Percentiles rank a stretch among this genome's conserved stretches.
These are phyloP conservation scores for Tieghemostelium lacteum DNA, from an alignment of 78 protist species.

Conservation along the genomic window DNA sequence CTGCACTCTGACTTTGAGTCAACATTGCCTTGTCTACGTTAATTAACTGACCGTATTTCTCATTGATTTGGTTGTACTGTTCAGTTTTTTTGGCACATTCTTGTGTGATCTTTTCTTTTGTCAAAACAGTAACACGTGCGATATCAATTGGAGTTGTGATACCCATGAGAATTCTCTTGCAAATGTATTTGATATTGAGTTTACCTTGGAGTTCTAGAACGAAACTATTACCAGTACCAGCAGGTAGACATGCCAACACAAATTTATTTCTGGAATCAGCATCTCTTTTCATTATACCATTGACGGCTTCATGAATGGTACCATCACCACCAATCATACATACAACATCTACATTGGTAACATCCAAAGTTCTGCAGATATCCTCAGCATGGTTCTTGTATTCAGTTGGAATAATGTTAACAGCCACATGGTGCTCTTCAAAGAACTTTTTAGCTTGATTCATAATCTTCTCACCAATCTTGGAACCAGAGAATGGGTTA, in stretches of 20 bases:
- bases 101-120: conserved; percentile 26
- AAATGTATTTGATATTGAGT: conserved; percentile 35
- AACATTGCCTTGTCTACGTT: conserved; percentile 17
- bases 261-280: conserved; percentile 30
- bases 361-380: conserved; percentile 29
- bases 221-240: conserved; percentile 65
- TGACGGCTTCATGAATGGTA: conserved; percentile 59
- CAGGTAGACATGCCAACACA: conserved; percentile 54
- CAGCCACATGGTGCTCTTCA: conserved; percentile 18
- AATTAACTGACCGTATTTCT: not conserved
- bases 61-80: conserved; percentile 3
- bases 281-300: conserved; percentile 71
- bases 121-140: conserved; percentile 33
- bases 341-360: conserved; percentile 27
- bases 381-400: conserved; percentile 66
- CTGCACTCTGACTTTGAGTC: not conserved
- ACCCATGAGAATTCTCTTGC: conserved; percentile 58
- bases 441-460: conserved; percentile 36
- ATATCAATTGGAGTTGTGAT: conserved; percentile 55
- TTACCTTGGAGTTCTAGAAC: conserved; percentile 55
- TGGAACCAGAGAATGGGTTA: conserved; percentile 70
- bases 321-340: conserved; percentile 76
- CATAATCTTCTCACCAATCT: conserved; percentile 70
- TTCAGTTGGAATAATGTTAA: conserved; percentile 32
- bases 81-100: not conserved